Evolutionary conservation across 495 filamentous ascomycete species (phyloP), one percentile per base, ranked within the genome.

Genomic region (Lasiosphaeris hirsuta): DNA sequence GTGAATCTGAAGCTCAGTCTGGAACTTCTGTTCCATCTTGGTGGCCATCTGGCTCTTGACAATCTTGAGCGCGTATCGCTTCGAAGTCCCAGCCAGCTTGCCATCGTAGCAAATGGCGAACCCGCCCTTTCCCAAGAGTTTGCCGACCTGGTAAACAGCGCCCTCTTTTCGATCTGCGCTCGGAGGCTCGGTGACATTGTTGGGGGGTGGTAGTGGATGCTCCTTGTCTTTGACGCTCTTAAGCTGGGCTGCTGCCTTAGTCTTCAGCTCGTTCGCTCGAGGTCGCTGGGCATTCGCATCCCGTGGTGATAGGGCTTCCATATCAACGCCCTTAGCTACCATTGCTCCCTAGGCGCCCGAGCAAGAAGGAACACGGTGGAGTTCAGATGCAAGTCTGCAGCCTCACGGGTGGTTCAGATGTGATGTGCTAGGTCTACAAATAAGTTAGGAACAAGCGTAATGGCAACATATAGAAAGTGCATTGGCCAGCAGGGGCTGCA

Each of bases 1-100:
- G 69, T 99, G 95, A 44, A 99, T 96, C 70, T 97, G 92, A 1
- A 99, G 81, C 68, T 99, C 95, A 4, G 92, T 96, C 73, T 94
- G 90, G 73, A 99, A 99, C 92, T 98, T 98, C 62, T 96, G 90
- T 62, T 89, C 81, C 79, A 83, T 83, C 63, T 89, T 90, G 52
- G 85, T 77, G 14, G 84, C 82, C 91, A 96, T 96, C 60, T 90
- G 83, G 51, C 89, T 87, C 72, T 85, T 90, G 34, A 96, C 92
- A 62, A 96, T 90, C 77, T 96, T 96, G 72, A 96, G 81, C 1
- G 92, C 92, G 62, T 85, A 90, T 39, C 84, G 79, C 50, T 86
- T 84, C 57, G 77, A 81, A 44, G 82, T 84, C 7, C 83, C 81
- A 18, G 80, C 71, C 41, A 90, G 69, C 54, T 86, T 83, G 3